Conservation (phyloP, 2,329 filamentous ascomycete species). For the Calycina marina region DNA sequence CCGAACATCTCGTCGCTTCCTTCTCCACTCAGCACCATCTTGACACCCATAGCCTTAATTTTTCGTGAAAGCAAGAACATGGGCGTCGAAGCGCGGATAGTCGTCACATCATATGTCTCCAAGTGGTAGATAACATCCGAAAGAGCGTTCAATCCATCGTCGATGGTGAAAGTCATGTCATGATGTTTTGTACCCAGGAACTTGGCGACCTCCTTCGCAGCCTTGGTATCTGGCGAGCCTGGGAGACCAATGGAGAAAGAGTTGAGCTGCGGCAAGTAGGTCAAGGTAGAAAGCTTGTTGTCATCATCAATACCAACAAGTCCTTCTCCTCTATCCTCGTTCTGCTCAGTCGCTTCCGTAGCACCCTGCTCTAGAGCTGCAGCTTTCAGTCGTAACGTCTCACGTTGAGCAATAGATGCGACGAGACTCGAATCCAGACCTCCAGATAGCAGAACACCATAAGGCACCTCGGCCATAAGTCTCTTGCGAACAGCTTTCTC, state of each 20-base stretch:
- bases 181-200: constrained; percentile 98
- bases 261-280: constrained; percentile 87
- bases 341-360: constrained; percentile 28
- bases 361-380: constrained; percentile 36
- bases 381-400: constrained; percentile 66
- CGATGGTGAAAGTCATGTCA: constrained; percentile 94
- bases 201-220: constrained; percentile 83
- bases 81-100: constrained; percentile 92
- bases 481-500: constrained; percentile 91
- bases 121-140: constrained; percentile 97
- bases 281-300: constrained; percentile 76
- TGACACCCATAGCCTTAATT: constrained; percentile 98
- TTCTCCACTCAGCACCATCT: constrained; percentile 97
- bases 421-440: constrained; percentile 93
- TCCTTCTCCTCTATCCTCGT: constrained; percentile 48
- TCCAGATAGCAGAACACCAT: constrained; percentile 88
- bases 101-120: constrained; percentile 96
- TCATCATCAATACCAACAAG: constrained; percentile 92
- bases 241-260: constrained; percentile 97
- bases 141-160: constrained; percentile 91
- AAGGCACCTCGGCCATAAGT: constrained; percentile 97
- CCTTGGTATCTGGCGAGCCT: constrained; percentile 80
- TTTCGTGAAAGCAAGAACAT: constrained; percentile 98
- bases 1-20: constrained; percentile 97
- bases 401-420: constrained; percentile 86